A percentile compares a stretch with the other conserved stretches of the same genome.
Evolutionary conservation across 192 early-diverging fungal genomes (phyloP).

Genomic region (Entomortierella parvispora): DNA sequence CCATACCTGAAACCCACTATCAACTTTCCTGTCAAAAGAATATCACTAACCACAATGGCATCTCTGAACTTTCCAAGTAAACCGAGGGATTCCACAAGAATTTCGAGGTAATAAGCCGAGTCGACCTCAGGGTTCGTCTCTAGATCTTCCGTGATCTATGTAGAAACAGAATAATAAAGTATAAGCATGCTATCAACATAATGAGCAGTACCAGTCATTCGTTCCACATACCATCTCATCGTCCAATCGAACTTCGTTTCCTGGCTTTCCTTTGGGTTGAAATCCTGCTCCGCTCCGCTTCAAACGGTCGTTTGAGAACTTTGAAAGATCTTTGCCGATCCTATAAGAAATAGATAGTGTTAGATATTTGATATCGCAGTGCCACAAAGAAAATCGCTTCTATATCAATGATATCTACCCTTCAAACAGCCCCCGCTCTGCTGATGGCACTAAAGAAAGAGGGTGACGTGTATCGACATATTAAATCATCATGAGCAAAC

Average conservation of each 20-base stretch:
- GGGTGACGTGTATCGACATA: no score
- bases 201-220: no score
- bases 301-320: conserved; percentile 34
- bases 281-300: conserved; percentile 42
- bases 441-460: conserved; percentile 27
- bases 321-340: conserved; percentile 38
- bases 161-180: conserved; percentile 4
- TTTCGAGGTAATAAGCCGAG: conserved; percentile 81
- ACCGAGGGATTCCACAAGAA: conserved; percentile 75
- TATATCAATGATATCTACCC: conserved; percentile 24
- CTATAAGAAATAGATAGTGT: conserved; percentile 11
- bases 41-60: conserved; percentile 55
- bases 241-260: conserved; percentile 52
- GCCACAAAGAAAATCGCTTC: conserved; percentile 2
- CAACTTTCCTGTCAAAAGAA: not conserved
- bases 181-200: conserved; percentile 2
- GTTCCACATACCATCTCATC: conserved; percentile 57
- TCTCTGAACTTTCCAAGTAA: conserved; percentile 64
- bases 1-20: not conserved
- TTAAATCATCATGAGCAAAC: not conserved
- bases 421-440: conserved; percentile 50
- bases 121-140: conserved; percentile 81
- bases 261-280: conserved; percentile 41
- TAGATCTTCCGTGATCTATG: conserved; percentile 64
- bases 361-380: not conserved